A percentile compares a stretch with the other conserved stretches of the same genome.
These are phyloP conservation scores for Thermothelomyces thermophilus DNA, from an alignment of 2,329 filamentous ascomycete species.

Conservation along the genomic window DNA sequence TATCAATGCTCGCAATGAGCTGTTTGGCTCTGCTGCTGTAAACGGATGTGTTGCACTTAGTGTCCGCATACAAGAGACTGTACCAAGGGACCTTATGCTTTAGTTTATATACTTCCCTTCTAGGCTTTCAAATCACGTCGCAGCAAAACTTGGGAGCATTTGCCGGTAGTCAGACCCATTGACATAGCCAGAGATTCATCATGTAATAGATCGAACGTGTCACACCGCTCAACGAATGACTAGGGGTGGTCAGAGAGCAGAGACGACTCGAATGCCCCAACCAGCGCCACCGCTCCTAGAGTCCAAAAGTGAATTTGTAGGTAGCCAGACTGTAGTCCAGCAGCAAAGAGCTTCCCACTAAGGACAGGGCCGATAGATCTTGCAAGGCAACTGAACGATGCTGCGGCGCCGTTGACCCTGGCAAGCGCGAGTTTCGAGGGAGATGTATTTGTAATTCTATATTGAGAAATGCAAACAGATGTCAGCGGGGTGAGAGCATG, in stretches of 20 bases:
- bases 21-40: too few relatives aligned
- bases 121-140: too few relatives aligned
- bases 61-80: too few relatives aligned
- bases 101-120: too few relatives aligned
- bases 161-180: too few relatives aligned
- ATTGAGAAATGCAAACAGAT: background rate
- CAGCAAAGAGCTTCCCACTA: slow-evolving; percentile 9
- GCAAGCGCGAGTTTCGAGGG: slow-evolving; percentile 9
- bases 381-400: slow-evolving; percentile 9
- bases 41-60: too few relatives aligned
- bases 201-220: too few relatives aligned
- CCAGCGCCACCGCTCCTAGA: slow-evolving; percentile 6
- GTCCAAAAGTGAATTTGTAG: slow-evolving; percentile 13
- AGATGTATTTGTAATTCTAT: slow-evolving; percentile 11
- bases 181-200: too few relatives aligned
- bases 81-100: too few relatives aligned
- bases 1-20: too few relatives aligned
- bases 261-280: slow-evolving; percentile 1
- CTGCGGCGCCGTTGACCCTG: slow-evolving; percentile 14
- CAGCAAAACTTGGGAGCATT: too few relatives aligned
- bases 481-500: background rate
- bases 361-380: slow-evolving; percentile 9
- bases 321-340: slow-evolving; percentile 2
- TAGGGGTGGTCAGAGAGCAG: slow-evolving; percentile 6
- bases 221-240: too few relatives aligned